Evolutionary conservation across 805 yeast species (phyloP), one percentile per base, ranked within the genome.

Genomic region (Starmerella asiatica): DNA sequence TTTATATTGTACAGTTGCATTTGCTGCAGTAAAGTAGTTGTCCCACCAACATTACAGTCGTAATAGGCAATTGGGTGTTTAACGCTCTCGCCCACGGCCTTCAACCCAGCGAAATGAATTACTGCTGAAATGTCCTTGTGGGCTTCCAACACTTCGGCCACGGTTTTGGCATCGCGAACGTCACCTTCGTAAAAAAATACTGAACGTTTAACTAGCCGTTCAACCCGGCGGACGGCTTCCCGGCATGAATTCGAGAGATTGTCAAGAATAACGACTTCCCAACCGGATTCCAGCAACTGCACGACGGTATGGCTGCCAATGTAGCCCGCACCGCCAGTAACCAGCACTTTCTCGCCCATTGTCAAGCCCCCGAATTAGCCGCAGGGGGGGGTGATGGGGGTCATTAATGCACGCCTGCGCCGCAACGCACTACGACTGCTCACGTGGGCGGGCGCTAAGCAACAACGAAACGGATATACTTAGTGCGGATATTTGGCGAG

Each of bases 251-350:
- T 81, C 51, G 66, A 60, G 43, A 78, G 62, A 56, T 76, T 77
- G 57, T 81, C 93, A 18, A 76, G 73, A 32, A 81, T 69, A n/a
- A 81, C 75, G 24, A 79, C 83, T 21, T 76, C 68, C 52, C 74
- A 69, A 20, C 82, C 83, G 38, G 70, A 65, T 44, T 70, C 67
- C 36, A 76, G 56, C 38, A 77, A 65, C 50, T 73, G 79, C 35
- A 75, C 72, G 15, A 58, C 81, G 1, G 88, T 77, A 56, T 81
- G 91, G 8, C 88, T 77, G 20, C 91, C 93, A 53, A 82, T 79
- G 60, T 81, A 81, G 17, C 93, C 91, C 21, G 88, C 82, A 35
- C 93, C 93, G 33, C 93, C 93, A 18, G 91, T 79, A 21, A 81
- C 86, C 39, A 79, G 63, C 33, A 77, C 47, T 16, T 71, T 65